Percentiles rank a stretch among this genome's conserved stretches.
Conservation (phyloP, 208 protist genomes). For the Wallacemonas collosoma region DNA sequence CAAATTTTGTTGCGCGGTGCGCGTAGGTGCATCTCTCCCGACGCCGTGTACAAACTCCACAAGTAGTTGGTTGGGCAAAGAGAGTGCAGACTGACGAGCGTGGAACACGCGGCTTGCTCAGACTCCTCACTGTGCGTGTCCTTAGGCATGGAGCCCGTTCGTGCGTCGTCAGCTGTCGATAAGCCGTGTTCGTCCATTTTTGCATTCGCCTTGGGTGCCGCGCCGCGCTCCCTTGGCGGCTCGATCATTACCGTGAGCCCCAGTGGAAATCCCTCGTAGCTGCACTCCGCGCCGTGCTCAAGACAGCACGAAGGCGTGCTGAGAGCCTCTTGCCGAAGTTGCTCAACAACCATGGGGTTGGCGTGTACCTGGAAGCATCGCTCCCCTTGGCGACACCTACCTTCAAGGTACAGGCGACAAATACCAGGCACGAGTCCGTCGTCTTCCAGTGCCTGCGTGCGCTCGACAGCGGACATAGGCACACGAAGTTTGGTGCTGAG, state of each 20-base stretch:
- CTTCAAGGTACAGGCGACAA: conserved; percentile 80
- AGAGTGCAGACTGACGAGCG: conserved; percentile 55
- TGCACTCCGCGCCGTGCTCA: conserved; percentile 73
- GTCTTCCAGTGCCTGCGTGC: conserved; percentile 73
- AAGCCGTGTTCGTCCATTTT: conserved; percentile 21
- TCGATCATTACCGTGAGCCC: conserved; percentile 72
- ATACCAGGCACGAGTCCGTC: conserved; percentile 80
- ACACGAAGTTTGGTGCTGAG: conserved; percentile 82
- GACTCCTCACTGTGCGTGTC: conserved; percentile 4
- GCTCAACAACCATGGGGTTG: conserved; percentile 51
- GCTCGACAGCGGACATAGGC: conserved; percentile 62
- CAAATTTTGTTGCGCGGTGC: conserved; percentile 64
- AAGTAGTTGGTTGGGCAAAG: conserved; percentile 73
- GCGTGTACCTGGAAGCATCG: conserved; percentile 87
- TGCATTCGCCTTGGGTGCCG: not conserved
- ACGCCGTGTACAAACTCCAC: conserved; percentile 64
- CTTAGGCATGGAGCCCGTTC: not conserved
- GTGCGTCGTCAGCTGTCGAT: not conserved
- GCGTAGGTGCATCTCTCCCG: conserved; percentile 43
- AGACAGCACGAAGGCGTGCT: conserved; percentile 74
- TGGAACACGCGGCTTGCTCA: conserved; percentile 16
- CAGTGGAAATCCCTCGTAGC: conserved; percentile 64
- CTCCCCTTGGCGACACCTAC: conserved; percentile 67
- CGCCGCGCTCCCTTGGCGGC: conserved; percentile 22
- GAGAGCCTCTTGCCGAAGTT: conserved; percentile 60